phyloP scores from a whole-genome alignment of 108 stramenopile genomes.

The Asterionellopsis glacialis region DNA sequence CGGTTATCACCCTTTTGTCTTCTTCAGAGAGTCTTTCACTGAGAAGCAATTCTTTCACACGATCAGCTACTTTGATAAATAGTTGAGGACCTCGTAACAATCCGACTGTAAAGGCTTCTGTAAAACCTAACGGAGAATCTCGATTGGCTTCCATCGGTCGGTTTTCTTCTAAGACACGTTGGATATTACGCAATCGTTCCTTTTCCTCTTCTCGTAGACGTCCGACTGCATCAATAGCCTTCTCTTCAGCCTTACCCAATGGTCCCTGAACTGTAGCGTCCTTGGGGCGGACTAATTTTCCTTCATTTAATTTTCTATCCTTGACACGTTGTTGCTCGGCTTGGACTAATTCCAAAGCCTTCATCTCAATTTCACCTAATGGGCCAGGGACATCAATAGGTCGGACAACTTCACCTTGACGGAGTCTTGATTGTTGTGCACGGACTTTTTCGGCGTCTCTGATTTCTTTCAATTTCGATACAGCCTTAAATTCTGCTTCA shows the following conservation, averaged over 20 bases:
- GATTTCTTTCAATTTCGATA: conserved; percentile 52
- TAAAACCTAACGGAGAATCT: conserved; percentile 46
- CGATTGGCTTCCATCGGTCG: conserved; percentile 60
- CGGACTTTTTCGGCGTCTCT: conserved; percentile 53
- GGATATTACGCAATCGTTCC: conserved; percentile 54
- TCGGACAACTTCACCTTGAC: conserved; percentile 49
- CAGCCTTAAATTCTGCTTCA: conserved; percentile 51
- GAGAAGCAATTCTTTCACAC: conserved; percentile 60
- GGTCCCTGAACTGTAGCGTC: conserved; percentile 57
- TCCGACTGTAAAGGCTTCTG: conserved; percentile 67
- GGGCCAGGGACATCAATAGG: conserved; percentile 85
- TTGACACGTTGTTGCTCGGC: conserved; percentile 58
- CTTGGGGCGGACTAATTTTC: conserved; percentile 56
- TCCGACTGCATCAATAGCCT: conserved; percentile 53
- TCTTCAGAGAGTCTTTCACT: conserved; percentile 40
- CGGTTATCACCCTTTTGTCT: conserved; percentile 14
- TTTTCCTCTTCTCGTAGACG: conserved; percentile 61
- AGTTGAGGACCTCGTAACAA: conserved; percentile 60
- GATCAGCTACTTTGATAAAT: conserved; percentile 39
- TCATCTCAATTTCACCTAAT: conserved; percentile 68
- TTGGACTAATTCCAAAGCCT: conserved; percentile 47
- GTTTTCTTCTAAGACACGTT: conserved; percentile 49
- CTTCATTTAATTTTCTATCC: conserved; percentile 39
- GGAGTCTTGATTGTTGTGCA: conserved; percentile 45
- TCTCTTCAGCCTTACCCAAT: conserved; percentile 60